Percentiles rank a stretch among this genome's conserved stretches.
phyloP scores from a whole-genome alignment of 2,329 filamentous ascomycete species.

The Ceratocystis variospora region DNA sequence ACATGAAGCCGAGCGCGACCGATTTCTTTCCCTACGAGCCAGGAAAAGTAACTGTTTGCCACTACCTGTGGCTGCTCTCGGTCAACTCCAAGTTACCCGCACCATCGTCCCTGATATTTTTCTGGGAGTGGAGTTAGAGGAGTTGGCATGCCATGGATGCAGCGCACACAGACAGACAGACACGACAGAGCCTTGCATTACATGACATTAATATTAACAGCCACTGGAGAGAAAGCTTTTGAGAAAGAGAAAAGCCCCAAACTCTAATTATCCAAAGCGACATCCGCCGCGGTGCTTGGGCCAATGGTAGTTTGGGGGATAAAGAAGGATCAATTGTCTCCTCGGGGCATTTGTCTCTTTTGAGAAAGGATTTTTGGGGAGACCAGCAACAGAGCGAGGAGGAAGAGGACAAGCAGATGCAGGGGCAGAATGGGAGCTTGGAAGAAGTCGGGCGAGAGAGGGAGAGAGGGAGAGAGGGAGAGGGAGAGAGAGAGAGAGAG shows the following conservation, averaged over 20 bases:
- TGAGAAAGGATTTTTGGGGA: background rate
- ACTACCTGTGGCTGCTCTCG: too few species aligned
- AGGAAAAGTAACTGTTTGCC: too few species aligned
- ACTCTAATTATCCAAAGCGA: conserved; percentile 1
- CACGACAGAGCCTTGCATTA: too few species aligned
- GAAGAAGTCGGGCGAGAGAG: too few species aligned
- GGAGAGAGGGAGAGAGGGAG: background rate
- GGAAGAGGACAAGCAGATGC: background rate
- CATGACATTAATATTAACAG: too few species aligned
- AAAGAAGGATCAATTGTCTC: conserved; percentile 2
- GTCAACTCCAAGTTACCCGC: too few species aligned
- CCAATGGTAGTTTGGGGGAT: background rate
- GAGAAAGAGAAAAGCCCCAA: background rate
- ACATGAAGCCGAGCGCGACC: background rate
- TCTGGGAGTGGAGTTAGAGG: too few species aligned
- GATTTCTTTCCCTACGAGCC: too few species aligned
- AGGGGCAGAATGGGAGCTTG: background rate
- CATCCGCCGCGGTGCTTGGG: background rate
- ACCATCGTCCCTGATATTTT: too few species aligned
- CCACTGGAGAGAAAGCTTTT: too few species aligned
- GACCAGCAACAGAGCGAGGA: background rate
- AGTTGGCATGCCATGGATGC: too few species aligned
- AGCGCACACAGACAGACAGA: too few species aligned
- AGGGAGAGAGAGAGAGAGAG: background rate
- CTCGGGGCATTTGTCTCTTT: conserved; percentile 4